phyloP scores from a whole-genome alignment of 495 filamentous ascomycete genomes.

The Neurospora tetrasperma region DNA sequence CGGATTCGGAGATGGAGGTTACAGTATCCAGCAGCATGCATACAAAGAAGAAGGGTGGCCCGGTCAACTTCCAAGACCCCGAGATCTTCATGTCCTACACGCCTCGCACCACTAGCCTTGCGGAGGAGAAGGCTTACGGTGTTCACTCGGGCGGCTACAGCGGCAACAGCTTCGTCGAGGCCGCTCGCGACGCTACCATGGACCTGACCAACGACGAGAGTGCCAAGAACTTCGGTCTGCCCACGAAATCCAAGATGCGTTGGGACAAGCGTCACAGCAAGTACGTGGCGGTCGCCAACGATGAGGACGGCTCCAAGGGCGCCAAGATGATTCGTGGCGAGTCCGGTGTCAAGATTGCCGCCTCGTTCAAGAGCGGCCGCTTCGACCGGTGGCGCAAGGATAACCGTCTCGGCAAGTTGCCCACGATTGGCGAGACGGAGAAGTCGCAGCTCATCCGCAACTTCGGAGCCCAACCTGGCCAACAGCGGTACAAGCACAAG shows the following conservation, averaged over 20 bases:
- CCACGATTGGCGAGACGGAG: slow-evolving; percentile 74
- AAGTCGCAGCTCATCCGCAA: slow-evolving; percentile 52
- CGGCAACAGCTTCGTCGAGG: slow-evolving; percentile 66
- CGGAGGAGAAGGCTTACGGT: slow-evolving; percentile 84
- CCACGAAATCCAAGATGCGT: slow-evolving; percentile 61
- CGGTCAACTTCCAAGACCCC: slow-evolving; percentile 59
- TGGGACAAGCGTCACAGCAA: slow-evolving; percentile 98
- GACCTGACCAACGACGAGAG: slow-evolving; percentile 83
- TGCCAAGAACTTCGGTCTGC: slow-evolving; percentile 60
- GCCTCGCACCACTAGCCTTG: slow-evolving; percentile 60
- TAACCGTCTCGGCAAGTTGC: slow-evolving; percentile 67
- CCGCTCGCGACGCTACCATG: slow-evolving; percentile 74
- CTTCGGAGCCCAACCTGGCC: slow-evolving; percentile 50
- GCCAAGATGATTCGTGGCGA: slow-evolving; percentile 80
- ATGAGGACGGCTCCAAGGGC: slow-evolving; percentile 86
- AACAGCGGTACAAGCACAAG: slow-evolving; percentile 64
- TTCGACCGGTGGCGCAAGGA: slow-evolving; percentile 86
- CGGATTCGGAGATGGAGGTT: slow-evolving; percentile 69
- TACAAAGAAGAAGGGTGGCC: slow-evolving; percentile 36
- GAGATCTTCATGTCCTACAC: slow-evolving; percentile 96
- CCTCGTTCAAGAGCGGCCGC: slow-evolving; percentile 82
- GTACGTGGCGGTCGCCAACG: slow-evolving; percentile 82
- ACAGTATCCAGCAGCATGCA: slow-evolving; percentile 54
- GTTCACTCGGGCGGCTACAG: slow-evolving; percentile 65
- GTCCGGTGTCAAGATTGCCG: slow-evolving; percentile 89